Evolutionary conservation across 495 filamentous ascomycete species (phyloP).

Genomic region (Aspergillus taichungensis): DNA sequence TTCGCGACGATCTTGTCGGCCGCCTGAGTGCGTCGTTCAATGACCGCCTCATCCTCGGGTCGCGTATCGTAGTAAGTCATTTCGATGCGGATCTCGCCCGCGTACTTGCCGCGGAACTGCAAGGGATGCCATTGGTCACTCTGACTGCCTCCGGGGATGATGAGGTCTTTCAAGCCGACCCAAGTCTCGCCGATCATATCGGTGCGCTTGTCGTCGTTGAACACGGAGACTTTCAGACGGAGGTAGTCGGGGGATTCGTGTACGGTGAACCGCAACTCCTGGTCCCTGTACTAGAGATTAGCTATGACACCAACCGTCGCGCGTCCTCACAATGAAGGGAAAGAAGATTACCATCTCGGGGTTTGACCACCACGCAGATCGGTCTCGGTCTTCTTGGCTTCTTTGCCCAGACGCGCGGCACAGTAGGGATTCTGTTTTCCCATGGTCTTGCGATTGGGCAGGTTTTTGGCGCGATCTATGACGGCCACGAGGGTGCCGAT

Average conservation of each 20-base stretch:
- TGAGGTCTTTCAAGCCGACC: conserved; percentile 70
- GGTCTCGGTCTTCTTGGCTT: conserved; percentile 94
- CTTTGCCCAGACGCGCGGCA: conserved; percentile 86
- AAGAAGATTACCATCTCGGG: conserved; percentile 69
- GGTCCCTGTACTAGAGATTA: conserved; percentile 59
- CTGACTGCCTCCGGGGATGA: conserved; percentile 81
- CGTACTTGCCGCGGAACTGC: conserved; percentile 83
- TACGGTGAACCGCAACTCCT: conserved; percentile 91
- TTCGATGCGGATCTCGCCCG: conserved; percentile 89
- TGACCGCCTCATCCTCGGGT: conserved; percentile 60
- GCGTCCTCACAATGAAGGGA: not conserved
- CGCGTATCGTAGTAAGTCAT: conserved; percentile 92
- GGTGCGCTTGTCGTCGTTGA: conserved; percentile 96
- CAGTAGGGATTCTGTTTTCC: conserved; percentile 99
- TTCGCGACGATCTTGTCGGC: conserved; percentile 27
- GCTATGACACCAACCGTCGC: conserved; percentile 3
- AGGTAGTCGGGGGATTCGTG: conserved; percentile 95
- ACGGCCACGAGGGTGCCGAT: conserved; percentile 91
- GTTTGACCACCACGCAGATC: conserved; percentile 94
- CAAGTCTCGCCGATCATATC: conserved; percentile 92
- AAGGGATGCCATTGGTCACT: conserved; percentile 87
- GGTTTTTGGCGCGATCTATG: conserved; percentile 88
- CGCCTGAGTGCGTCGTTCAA: conserved; percentile 44
- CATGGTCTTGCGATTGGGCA: conserved; percentile 92
- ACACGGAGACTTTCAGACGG: conserved; percentile 86